Conservation (phyloP, 306 rosid genomes). For the Glycine latifolia region DNA sequence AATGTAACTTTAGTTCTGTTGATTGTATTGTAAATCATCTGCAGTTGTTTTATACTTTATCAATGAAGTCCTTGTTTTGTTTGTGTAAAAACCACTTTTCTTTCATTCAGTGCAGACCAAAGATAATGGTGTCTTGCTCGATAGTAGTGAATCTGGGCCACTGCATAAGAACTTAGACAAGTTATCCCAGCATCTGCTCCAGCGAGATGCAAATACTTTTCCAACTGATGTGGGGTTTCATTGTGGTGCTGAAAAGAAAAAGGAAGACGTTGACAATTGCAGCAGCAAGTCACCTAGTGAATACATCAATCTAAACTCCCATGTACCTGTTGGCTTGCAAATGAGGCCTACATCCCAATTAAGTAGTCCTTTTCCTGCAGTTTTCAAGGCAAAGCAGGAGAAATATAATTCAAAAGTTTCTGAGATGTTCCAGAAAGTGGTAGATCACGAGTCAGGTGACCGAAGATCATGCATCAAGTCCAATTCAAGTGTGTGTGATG, state of each 20-base stretch:
- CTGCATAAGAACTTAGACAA: conserved; percentile 63
- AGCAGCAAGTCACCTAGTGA: conserved; percentile 56
- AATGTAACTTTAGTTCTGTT: conserved; percentile 10
- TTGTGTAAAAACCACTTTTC: conserved; percentile 69
- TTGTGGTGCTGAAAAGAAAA: conserved; percentile 50
- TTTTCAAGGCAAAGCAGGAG: conserved; percentile 52
- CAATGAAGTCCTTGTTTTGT: conserved; percentile 50
- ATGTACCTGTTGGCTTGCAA: conserved; percentile 53
- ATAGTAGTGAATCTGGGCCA: conserved; percentile 53
- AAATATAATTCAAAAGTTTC: conserved; percentile 56
- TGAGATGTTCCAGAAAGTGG: conserved; percentile 64
- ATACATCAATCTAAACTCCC: conserved; percentile 57
- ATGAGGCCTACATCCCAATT: conserved; percentile 51
- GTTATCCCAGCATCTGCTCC: conserved; percentile 51
- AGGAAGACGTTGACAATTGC: conserved; percentile 46
- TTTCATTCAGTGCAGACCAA: conserved; percentile 97
- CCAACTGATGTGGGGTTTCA: conserved; percentile 64
- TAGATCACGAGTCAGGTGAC: conserved; percentile 68
- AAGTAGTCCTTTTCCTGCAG: conserved; percentile 50
- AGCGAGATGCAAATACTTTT: conserved; percentile 57
- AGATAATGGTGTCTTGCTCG: conserved; percentile 73
- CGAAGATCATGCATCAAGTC: conserved; percentile 70
- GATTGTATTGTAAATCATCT: conserved; percentile 32
- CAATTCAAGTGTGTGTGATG: conserved; percentile 72
- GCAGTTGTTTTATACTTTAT: conserved; percentile 19